Percentiles rank a stretch among this genome's conserved stretches.
These are phyloP conservation scores for Hirschfeldia incana DNA, from an alignment of 345 rosid species.

Conservation along the genomic window DNA sequence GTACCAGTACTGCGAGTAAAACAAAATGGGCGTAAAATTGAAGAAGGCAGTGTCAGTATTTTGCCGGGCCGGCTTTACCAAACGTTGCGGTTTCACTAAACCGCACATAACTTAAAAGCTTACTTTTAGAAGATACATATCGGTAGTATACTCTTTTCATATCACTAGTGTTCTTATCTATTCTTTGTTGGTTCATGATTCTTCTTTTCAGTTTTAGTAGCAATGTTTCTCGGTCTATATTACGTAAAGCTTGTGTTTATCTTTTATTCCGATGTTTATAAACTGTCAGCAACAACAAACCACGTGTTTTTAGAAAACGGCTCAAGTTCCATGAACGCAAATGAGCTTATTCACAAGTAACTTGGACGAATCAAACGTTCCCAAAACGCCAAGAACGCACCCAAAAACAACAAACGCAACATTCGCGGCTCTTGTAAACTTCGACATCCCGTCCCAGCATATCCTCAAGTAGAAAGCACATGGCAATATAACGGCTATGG, in stretches of 20 bases:
- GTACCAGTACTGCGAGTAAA: not conserved
- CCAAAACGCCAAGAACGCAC: conserved; percentile 52
- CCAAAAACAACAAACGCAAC: conserved; percentile 52
- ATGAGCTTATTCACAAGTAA: conserved; percentile 22
- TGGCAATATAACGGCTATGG: conserved; percentile 57
- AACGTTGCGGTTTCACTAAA: not conserved
- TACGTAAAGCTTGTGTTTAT: conserved; percentile 30
- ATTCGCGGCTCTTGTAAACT: conserved; percentile 41
- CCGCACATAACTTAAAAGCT: not conserved
- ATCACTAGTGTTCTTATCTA: conserved; percentile 24
- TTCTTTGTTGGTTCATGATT: conserved; percentile 37
- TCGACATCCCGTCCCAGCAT: conserved; percentile 38
- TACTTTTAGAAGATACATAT: not conserved
- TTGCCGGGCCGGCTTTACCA: not conserved
- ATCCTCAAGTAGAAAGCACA: conserved; percentile 32
- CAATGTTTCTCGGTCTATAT: conserved; percentile 6
- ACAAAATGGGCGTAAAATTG: not conserved
- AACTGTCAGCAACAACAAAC: conserved; percentile 14
- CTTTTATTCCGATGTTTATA: not conserved
- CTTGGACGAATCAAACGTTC: conserved; percentile 38
- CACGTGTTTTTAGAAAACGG: not conserved
- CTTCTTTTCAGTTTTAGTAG: conserved; percentile 24
- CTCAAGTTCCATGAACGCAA: not conserved
- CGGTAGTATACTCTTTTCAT: conserved; percentile 20
- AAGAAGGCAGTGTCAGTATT: not conserved